Percentiles rank a stretch among this genome's conserved stretches.
Evolutionary conservation across 2,329 filamentous ascomycete species (phyloP).

Genomic region (Lachnellula subtilissima): DNA sequence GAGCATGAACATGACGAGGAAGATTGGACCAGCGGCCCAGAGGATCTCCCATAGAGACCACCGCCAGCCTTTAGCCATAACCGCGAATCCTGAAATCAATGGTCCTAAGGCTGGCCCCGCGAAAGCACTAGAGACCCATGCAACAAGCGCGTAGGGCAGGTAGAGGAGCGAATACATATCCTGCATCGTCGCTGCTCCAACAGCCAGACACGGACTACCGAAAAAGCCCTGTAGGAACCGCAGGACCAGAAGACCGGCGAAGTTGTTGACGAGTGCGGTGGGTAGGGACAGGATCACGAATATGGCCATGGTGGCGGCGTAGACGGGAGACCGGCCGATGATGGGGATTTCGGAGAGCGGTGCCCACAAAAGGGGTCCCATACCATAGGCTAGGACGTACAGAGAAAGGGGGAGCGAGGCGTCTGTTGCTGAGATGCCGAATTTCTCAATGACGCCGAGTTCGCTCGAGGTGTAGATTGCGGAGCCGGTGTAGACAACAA

Average conservation of each 20-base stretch:
- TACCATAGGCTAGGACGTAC: slow-evolving; percentile 59
- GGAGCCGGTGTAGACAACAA: slow-evolving; percentile 51
- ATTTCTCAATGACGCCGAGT: slow-evolving; percentile 46
- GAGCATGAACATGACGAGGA: slow-evolving; percentile 56
- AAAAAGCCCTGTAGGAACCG: slow-evolving; percentile 64
- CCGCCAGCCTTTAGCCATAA: slow-evolving; percentile 54
- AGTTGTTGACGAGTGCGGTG: slow-evolving; percentile 58
- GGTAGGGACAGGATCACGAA: slow-evolving; percentile 65
- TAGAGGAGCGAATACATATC: slow-evolving; percentile 52
- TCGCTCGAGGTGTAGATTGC: slow-evolving; percentile 45
- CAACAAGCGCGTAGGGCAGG: slow-evolving; percentile 53
- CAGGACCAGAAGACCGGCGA: slow-evolving; percentile 57
- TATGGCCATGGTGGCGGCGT: slow-evolving; percentile 62
- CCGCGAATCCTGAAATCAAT: slow-evolving; percentile 55
- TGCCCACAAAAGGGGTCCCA: slow-evolving; percentile 61
- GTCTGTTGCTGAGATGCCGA: slow-evolving; percentile 46
- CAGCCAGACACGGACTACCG: slow-evolving; percentile 60
- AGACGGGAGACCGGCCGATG: slow-evolving; percentile 64
- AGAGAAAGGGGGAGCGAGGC: slow-evolving; percentile 56
- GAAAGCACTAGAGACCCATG: slow-evolving; percentile 53
- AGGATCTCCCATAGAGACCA: slow-evolving; percentile 62
- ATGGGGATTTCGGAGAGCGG: slow-evolving; percentile 62
- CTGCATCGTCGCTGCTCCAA: slow-evolving; percentile 46
- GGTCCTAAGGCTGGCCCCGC: slow-evolving; percentile 54
- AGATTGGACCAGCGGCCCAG: slow-evolving; percentile 54